Percentiles rank a stretch among this genome's conserved stretches.
Evolutionary conservation across 1,284 basidiomycete genomes (phyloP).

Genomic region (Lignosus rhinocerotis): DNA sequence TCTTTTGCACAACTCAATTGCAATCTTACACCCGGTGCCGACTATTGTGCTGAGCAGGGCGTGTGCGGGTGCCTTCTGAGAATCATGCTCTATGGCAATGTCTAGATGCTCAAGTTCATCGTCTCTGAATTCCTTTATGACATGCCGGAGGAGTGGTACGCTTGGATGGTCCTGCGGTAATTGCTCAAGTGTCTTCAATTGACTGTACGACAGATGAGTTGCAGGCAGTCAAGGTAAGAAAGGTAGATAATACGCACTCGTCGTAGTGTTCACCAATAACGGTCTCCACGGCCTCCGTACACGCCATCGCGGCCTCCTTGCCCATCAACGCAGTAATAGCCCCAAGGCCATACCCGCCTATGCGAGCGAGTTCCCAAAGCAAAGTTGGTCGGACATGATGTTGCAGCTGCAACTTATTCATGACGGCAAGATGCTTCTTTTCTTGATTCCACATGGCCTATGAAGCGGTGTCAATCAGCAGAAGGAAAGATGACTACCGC

Average conservation of each 20-base stretch:
- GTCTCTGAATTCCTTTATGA: constrained; percentile 88
- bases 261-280: constrained; percentile 98
- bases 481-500: not conserved
- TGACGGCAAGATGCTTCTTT: constrained; percentile 86
- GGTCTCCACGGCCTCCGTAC: constrained; percentile 96
- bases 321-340: constrained; percentile 87
- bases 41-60: constrained; percentile 86
- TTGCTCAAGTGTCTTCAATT: constrained; percentile 68
- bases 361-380: constrained; percentile 82
- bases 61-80: constrained; percentile 91
- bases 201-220: constrained; percentile 46
- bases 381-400: constrained; percentile 85
- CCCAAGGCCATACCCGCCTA: constrained; percentile 85
- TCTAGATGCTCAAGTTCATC: constrained; percentile 95
- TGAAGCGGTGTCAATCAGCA: not conserved
- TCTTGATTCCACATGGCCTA: constrained; percentile 98
- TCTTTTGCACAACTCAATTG: constrained; percentile 87
- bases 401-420: constrained; percentile 83
- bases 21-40: constrained; percentile 84
- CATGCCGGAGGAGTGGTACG: constrained; percentile 70
- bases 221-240: not conserved
- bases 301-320: constrained; percentile 95
- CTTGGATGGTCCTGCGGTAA: constrained; percentile 74
- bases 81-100: constrained; percentile 87
- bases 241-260: constrained; percentile 63